A percentile compares a stretch with the other conserved stretches of the same genome.
Evolutionary conservation across 2,329 filamentous ascomycete species (phyloP).

Genomic region (Pestalotiopsis sp.): DNA sequence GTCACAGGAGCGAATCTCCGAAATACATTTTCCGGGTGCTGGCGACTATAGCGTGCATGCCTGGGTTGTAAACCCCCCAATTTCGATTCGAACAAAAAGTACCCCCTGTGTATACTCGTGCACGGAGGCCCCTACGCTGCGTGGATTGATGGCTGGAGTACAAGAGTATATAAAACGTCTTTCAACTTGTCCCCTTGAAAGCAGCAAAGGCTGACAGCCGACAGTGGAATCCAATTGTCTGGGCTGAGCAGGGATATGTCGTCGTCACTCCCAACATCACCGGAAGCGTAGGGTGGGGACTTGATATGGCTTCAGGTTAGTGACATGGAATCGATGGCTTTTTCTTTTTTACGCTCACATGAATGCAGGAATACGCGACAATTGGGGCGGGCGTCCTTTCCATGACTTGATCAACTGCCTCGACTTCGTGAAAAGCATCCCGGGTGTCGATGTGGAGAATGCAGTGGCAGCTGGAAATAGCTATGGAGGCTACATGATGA

Average conservation of each 20-base stretch:
- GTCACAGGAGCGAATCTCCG: constrained; percentile 36
- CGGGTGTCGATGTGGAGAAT: constrained; percentile 56
- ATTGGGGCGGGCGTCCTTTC: constrained; percentile 57
- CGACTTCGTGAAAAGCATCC: constrained; percentile 49
- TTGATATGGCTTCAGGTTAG: constrained; percentile 34
- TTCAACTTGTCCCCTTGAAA: not conserved
- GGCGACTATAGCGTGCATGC: constrained; percentile 37
- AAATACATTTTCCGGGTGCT: constrained; percentile 42
- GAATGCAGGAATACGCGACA: constrained; percentile 45
- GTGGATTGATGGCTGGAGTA: constrained; percentile 57
- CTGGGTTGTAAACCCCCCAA: constrained; percentile 40
- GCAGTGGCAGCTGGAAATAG: constrained; percentile 55
- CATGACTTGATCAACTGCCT: constrained; percentile 58
- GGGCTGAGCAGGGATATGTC: constrained; percentile 63
- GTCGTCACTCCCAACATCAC: constrained; percentile 61
- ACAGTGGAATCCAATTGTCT: constrained; percentile 56
- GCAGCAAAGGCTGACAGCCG: not conserved
- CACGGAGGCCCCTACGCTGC: constrained; percentile 46
- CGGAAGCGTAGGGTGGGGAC: constrained; percentile 59
- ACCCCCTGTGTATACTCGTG: constrained; percentile 39
- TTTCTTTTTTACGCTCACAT: not conserved
- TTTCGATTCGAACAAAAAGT: constrained; percentile 38
- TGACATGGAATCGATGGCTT: not conserved
- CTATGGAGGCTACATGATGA: constrained; percentile 63
- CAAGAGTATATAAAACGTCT: constrained; percentile 28